Conservation (phyloP, 225 moss, liverwort and hornwort genomes). For the Sphagnum contortum region DNA sequence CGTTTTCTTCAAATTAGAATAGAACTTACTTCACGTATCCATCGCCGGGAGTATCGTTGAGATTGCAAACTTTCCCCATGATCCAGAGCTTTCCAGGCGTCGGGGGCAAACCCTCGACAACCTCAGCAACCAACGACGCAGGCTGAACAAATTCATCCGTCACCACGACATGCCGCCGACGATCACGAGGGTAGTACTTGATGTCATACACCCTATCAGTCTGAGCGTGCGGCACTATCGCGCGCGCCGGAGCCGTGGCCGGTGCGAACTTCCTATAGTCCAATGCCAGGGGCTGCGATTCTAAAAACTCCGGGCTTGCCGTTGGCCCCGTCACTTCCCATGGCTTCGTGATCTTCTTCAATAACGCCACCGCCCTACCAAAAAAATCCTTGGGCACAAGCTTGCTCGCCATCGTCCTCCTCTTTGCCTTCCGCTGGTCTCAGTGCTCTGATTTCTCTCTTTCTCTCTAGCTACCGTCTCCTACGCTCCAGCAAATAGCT, state of each 20-base stretch:
- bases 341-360: conserved; percentile 41
- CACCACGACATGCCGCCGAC: conserved; percentile 35
- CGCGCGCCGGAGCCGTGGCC: conserved; percentile 57
- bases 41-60: conserved; percentile 65
- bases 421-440: not conserved
- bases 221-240: conserved; percentile 68
- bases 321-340: conserved; percentile 86
- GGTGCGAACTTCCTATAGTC: conserved; percentile 61
- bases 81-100: conserved; percentile 45
- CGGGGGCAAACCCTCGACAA: conserved; percentile 40
- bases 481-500: too few species aligned
- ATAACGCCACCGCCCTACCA: conserved; percentile 25
- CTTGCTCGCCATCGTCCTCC: conserved; percentile 35
- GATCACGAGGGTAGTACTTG: conserved; percentile 79
- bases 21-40: conserved; percentile 73
- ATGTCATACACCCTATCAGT: conserved; percentile 75
- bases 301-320: conserved; percentile 48
- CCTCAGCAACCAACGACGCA: conserved; percentile 21
- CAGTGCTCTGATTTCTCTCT: too few species aligned
- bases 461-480: too few species aligned
- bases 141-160: conserved; percentile 51
- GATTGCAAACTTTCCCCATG: conserved; percentile 51
- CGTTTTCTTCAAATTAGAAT: too few species aligned
- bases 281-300: conserved; percentile 49
- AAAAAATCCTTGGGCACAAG: conserved; percentile 20